Conservation (phyloP, 2,329 filamentous ascomycete genomes). For the Diaporthe citriasiana region DNA sequence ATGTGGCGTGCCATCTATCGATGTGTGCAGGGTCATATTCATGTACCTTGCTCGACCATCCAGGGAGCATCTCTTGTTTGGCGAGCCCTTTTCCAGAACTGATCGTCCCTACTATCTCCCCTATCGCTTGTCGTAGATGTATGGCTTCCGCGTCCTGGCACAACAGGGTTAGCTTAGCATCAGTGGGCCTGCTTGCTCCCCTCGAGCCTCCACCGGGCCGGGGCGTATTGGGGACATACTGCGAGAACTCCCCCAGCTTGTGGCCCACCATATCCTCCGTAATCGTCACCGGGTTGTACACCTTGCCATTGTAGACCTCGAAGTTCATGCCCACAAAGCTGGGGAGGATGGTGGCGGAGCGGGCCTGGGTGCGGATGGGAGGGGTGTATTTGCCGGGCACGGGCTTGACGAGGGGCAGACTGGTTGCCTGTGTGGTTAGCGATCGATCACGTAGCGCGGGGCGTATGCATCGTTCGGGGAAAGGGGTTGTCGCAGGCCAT, state of each 20-base stretch:
- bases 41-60: no score
- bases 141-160: conserved; percentile 69
- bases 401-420: conserved; percentile 74
- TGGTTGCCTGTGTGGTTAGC: conserved; percentile 47
- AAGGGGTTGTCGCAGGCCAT: conserved; percentile 3
- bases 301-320: conserved; percentile 92
- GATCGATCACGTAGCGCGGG: conserved; percentile 3
- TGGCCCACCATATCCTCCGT: conserved; percentile 98
- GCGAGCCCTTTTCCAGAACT: neutral
- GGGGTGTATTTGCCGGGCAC: conserved; percentile 73
- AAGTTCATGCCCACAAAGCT: conserved; percentile 93
- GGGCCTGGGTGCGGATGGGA: conserved; percentile 88
- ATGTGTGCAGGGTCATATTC: no score
- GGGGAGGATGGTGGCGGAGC: conserved; percentile 89
- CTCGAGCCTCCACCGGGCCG: no score
- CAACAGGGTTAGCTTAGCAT: neutral
- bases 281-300: conserved; percentile 84
- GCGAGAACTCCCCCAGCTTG: conserved; percentile 92
- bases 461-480: conserved; percentile 18
- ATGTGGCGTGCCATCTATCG: no score
- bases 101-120: no score
- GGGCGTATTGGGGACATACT: conserved; percentile 68
- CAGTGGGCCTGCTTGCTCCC: no score
- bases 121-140: conserved; percentile 63
- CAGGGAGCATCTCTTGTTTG: no score